Base-by-base conservation (phyloP, 2,329 filamentous ascomycete species). In the Scolecobasidium constrictum region DNA sequence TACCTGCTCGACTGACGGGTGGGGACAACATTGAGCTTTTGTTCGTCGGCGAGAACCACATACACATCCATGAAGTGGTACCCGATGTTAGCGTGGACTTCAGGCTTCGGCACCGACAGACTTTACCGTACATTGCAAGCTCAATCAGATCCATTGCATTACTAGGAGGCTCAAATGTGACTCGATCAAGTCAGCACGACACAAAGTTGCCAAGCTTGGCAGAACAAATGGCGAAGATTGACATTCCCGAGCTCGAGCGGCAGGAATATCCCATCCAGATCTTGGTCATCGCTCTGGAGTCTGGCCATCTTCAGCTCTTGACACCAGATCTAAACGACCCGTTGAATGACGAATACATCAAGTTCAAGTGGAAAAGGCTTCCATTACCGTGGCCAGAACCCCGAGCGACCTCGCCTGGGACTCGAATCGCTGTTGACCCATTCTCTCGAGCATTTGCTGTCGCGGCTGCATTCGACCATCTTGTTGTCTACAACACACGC, bases 141-240 rank as follows among this genome's bases (percentile, higher is more conserved):
- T 75, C 78, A 35, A 95, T 96, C 49, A 71, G 83, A 47, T 83
- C 86, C 53, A 86, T 86, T 4, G 76, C 76, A 45, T 78, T 88
- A 12, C 74, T 96, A 52, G 86, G 85, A 16, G 51, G 50, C 17
- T 42, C 50, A 26, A 46, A 47, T 12, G 44, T 46, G 13, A 12
- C 15, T 15, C 11, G 16, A 36, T 15, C 11, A 15, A 9, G 34
- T 9, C 34, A 11, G 9, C 34, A 38, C 12, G 35, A 31, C 15
- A 19, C 23, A 17, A 20, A 38, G 20, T 12, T 44, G 35, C 21
- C 35, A 2, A 21, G 5, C 7, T 21, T 35, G 17, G 35, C 23
- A 17, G 36, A 49, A 22, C 52, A 48, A 23, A 47, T 35, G 45
- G 49, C 55, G n/a, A 50, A 62, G 13, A 63, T 65, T 56, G 55